These are phyloP conservation scores for Stephanodiscus minutulus DNA, from an alignment of 108 stramenopile genomes.

Conservation along the genomic window DNA sequence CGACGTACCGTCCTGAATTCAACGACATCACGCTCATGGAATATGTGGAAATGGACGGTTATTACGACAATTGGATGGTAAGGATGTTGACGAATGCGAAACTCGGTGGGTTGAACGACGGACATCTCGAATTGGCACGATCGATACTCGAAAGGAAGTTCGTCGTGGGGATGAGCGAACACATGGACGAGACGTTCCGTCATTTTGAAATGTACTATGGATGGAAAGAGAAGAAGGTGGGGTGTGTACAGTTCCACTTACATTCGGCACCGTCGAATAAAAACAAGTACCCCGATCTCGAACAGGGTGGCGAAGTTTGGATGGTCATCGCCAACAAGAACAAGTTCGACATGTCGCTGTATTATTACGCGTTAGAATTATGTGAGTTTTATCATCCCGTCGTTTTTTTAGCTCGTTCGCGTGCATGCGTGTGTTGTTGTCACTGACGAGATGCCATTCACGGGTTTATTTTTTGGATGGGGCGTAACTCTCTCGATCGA, in stretches of 20 bases:
- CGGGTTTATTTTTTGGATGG: no score
- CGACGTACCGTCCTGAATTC: slow-evolving; percentile 45
- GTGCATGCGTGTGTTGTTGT: no score
- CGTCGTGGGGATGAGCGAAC: slow-evolving; percentile 44
- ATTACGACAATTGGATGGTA: slow-evolving; percentile 56
- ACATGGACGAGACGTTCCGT: slow-evolving; percentile 44
- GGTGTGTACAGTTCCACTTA: slow-evolving; percentile 30
- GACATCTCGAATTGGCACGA: slow-evolving; percentile 50
- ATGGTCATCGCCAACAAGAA: slow-evolving; percentile 34
- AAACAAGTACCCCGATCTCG: slow-evolving; percentile 29
- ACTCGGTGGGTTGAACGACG: slow-evolving; percentile 39
- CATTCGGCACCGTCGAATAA: slow-evolving; percentile 23
- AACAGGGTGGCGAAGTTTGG: slow-evolving; percentile 33
- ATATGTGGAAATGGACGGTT: slow-evolving; percentile 33
- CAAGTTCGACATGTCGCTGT: slow-evolving; percentile 41
- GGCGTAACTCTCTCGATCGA: no score
- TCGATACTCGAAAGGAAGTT: slow-evolving; percentile 42
- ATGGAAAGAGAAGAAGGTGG: slow-evolving; percentile 39
- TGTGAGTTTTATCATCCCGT: slow-evolving; percentile 1
- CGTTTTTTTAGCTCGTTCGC: no score
- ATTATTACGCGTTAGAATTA: slow-evolving; percentile 39
- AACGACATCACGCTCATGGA: slow-evolving; percentile 40
- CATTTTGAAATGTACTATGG: slow-evolving; percentile 50
- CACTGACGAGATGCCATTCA: no score
- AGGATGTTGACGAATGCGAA: slow-evolving; percentile 48